Evolutionary conservation across 257 asterid species (phyloP), one percentile per base, ranked within the genome.

Genomic region (Scutellaria galericulata): DNA sequence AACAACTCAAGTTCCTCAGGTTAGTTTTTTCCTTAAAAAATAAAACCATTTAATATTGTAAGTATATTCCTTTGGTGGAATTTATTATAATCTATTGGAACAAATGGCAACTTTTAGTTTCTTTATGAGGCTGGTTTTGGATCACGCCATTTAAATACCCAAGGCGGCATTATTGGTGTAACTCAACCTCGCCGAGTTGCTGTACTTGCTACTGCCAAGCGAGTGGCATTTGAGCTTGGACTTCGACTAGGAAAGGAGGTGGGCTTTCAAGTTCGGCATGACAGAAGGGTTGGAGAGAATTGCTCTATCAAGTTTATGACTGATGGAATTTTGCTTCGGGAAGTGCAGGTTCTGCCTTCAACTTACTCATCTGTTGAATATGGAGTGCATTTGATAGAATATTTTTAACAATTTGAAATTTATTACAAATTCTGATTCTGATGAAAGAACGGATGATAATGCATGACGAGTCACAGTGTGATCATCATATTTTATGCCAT

Each of bases 1-100:
- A 83, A 94, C 98, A 71, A 94, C 99, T 68, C 99, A 94, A 83
- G 98, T 94, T 79, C 99, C 99, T 9, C 97, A 91, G 98, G 99
- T 91, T 71, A 67, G 91, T 67, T 59, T 31, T 31, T 31, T 31
- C 37, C 3, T 3, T 31, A 31, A 31, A 31, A 31, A 2, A 2
- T 31, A 31, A 31, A 2, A 31, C 37, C 37, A 31, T 31, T 31
- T 31, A 31, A 31, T 31, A 3, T 31, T 31, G 13, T 15, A 45
- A 22, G 12, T 56, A n/a, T 76, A 31, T 31, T 63, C 35, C 7
- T 20, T 71, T 7, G 56, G 14, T 39, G 24, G 15, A 56, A 18
- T 42, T 64, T n/a, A 39, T 46, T 66, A 47, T 44, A 39, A 73
- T 59, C 55, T 74, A 35, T 68, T 80, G 18, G 53, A 60, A 77